phyloP scores from a whole-genome alignment of 176 grass and related monocot species.

The Pontederia crassipes region DNA sequence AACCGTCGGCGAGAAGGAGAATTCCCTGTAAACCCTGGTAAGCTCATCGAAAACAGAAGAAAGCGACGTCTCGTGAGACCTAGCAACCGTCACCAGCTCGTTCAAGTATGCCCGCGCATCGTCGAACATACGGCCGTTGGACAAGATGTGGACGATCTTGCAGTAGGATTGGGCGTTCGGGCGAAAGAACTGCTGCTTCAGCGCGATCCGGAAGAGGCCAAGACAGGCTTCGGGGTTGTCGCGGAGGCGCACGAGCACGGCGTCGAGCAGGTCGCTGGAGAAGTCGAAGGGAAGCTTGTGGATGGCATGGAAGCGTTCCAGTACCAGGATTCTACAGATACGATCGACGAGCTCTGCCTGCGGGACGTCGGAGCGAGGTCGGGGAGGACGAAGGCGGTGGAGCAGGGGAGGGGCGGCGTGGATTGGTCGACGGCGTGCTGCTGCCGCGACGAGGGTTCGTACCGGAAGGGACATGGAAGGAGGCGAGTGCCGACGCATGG shows the following conservation, averaged over 20 bases:
- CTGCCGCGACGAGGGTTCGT: background rate
- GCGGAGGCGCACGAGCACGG: slow-evolving; percentile 53
- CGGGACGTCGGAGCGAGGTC: slow-evolving; percentile 5
- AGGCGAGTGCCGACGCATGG: too few relatives aligned
- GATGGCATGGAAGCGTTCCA: slow-evolving; percentile 60
- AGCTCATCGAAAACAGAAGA: slow-evolving; percentile 46
- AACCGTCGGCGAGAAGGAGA: slow-evolving; percentile 54
- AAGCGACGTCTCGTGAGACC: slow-evolving; percentile 1
- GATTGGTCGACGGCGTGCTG: slow-evolving; percentile 16
- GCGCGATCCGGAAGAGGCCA: slow-evolving; percentile 46
- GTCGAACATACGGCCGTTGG: slow-evolving; percentile 39
- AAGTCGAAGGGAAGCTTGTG: slow-evolving; percentile 40
- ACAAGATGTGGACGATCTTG: slow-evolving; percentile 70
- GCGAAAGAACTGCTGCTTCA: slow-evolving; percentile 21
- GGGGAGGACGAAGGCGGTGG: background rate
- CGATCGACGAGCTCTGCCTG: slow-evolving; percentile 35
- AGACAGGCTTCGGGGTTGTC: slow-evolving; percentile 48
- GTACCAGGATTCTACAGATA: slow-evolving; percentile 68
- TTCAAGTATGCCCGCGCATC: slow-evolving; percentile 38
- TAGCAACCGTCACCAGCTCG: slow-evolving; percentile 28
- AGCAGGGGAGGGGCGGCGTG: slow-evolving; percentile 13
- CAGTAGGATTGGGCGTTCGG: slow-evolving; percentile 49
- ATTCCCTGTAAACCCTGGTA: slow-evolving; percentile 54
- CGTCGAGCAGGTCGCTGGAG: slow-evolving; percentile 50
- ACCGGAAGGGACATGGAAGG: background rate